phyloP scores from a whole-genome alignment of 345 rosid species.

The Corchorus olitorius region DNA sequence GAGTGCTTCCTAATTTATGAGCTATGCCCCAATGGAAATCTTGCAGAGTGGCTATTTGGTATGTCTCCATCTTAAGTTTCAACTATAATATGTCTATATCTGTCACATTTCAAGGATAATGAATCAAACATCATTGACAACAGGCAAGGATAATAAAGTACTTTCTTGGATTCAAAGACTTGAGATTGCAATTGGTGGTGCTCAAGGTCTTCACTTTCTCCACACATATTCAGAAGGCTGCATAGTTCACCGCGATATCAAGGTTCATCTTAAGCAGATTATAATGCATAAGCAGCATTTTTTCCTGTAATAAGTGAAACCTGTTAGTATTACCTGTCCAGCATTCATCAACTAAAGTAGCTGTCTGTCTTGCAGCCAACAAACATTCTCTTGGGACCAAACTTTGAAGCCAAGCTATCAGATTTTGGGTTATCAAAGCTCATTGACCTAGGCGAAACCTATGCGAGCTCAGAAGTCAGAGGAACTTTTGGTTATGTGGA shows the following conservation, averaged over 20 bases:
- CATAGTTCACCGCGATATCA: conserved; percentile 58
- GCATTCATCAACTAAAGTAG: background rate
- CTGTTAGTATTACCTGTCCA: background rate
- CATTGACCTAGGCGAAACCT: conserved; percentile 36
- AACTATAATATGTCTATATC: background rate
- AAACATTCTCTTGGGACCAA: conserved; percentile 52
- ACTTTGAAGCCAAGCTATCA: conserved; percentile 56
- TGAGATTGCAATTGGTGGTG: conserved; percentile 46
- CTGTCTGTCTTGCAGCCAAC: conserved; percentile 41
- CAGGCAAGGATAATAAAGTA: conserved; percentile 43
- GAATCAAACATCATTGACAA: background rate
- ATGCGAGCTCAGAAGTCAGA: conserved; percentile 54
- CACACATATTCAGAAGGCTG: conserved; percentile 52
- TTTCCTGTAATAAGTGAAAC: background rate
- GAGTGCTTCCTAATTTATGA: conserved; percentile 56
- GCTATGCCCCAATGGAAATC: conserved; percentile 51
- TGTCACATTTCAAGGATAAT: background rate
- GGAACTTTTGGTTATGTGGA: conserved; percentile 57
- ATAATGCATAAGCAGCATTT: no score
- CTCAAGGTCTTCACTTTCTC: conserved; percentile 50
- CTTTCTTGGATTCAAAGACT: conserved; percentile 56
- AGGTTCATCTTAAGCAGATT: conserved; percentile 39
- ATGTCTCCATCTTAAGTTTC: background rate
- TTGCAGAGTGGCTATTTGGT: conserved; percentile 54
- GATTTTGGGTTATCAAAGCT: conserved; percentile 57